Percentiles rank a stretch among this genome's conserved stretches.
Evolutionary conservation across 352 stramenopile species (phyloP).

Genomic region (Heterotrichella gracilis): DNA sequence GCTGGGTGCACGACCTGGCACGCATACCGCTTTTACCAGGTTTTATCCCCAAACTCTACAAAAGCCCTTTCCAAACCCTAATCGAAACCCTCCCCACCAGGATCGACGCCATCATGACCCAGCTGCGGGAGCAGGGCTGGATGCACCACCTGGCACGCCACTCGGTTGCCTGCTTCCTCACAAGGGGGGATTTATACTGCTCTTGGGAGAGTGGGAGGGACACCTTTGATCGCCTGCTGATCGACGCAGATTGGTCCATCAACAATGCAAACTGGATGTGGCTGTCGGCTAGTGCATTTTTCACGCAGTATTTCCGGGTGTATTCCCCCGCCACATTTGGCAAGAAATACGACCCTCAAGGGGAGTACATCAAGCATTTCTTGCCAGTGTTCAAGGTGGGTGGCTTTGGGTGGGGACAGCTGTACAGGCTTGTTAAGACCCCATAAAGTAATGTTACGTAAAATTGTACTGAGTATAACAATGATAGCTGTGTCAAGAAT

Average conservation of each 20-base stretch:
- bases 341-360: conserved; percentile 69
- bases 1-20: conserved; percentile 32
- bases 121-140: conserved; percentile 48
- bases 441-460: too few species aligned
- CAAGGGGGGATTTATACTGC: conserved; percentile 71
- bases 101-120: conserved; percentile 77
- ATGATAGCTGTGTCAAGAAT: too few species aligned
- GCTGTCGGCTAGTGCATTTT: conserved; percentile 65
- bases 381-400: conserved; percentile 47
- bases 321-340: conserved; percentile 57
- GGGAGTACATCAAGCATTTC: conserved; percentile 38
- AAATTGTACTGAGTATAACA: too few species aligned
- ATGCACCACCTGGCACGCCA: conserved; percentile 39
- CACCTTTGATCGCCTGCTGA: conserved; percentile 53
- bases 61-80: too few species aligned
- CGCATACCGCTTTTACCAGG: too few species aligned
- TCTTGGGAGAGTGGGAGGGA: conserved; percentile 58
- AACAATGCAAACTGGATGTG: conserved; percentile 86
- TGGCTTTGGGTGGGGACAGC: too few species aligned
- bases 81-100: too few species aligned
- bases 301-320: conserved; percentile 81
- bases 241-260: conserved; percentile 78
- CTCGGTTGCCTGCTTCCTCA: conserved; percentile 83
- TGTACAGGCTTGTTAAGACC: too few species aligned
- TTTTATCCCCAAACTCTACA: too few species aligned